A percentile compares a stretch with the other conserved stretches of the same genome.
phyloP scores from a whole-genome alignment of 768 basidiomycete genomes.

The Pluteus cervinus region DNA sequence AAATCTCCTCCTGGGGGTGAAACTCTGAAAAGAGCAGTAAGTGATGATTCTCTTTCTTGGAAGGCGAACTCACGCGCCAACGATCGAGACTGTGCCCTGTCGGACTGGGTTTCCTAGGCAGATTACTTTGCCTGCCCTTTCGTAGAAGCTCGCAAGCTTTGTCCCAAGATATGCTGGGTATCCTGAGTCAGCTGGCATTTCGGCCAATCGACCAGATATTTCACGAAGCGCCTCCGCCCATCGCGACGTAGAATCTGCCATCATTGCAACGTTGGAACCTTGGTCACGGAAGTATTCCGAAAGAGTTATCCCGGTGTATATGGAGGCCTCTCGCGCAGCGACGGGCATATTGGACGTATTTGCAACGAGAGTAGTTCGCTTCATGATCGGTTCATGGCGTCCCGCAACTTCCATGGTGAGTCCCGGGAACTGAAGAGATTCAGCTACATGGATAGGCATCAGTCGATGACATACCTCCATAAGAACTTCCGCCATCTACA shows the following conservation, averaged over 20 bases:
- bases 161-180: constrained; percentile 97
- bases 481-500: constrained; percentile 93
- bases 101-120: constrained; percentile 86
- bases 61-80: constrained; percentile 79
- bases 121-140: constrained; percentile 93
- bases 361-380: constrained; percentile 96
- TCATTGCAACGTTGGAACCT: constrained; percentile 96
- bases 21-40: constrained; percentile 49
- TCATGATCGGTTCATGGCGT: constrained; percentile 99
- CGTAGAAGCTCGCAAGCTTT: constrained; percentile 97
- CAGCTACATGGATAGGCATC: constrained; percentile 1
- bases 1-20: constrained; percentile 99
- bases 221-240: constrained; percentile 99
- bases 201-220: constrained; percentile 97
- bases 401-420: constrained; percentile 88
- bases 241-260: constrained; percentile 98
- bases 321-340: constrained; percentile 97
- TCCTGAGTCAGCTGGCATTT: constrained; percentile 99
- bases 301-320: constrained; percentile 98
- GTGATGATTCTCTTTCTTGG: background rate
- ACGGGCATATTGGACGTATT: constrained; percentile 99
- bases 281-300: constrained; percentile 99
- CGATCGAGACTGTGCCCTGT: constrained; percentile 94
- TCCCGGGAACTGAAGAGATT: constrained; percentile 60
- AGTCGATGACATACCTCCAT: constrained; percentile 64